Conservation (phyloP, 805 yeast genomes). For the Candida adriatica region DNA sequence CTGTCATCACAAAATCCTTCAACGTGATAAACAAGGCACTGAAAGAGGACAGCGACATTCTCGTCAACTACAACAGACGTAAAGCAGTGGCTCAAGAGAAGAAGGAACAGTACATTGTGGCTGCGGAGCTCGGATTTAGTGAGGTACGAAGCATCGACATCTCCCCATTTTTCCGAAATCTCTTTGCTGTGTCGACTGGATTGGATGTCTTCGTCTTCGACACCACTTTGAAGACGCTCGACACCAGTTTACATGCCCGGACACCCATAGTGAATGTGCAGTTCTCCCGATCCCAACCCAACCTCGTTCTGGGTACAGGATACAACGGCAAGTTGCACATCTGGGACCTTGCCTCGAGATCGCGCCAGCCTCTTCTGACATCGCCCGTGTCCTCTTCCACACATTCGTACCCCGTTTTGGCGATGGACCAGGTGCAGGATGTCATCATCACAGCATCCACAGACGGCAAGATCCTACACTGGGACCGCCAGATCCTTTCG, state of each 20-base stretch:
- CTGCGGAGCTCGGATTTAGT: conserved; percentile 5
- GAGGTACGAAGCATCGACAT: conserved; percentile 13
- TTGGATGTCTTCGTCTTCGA: conserved; percentile 16
- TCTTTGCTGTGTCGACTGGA: conserved; percentile 16
- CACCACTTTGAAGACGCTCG: conserved; percentile 22
- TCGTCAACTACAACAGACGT: conserved; percentile 12
- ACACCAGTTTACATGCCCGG: conserved; percentile 33
- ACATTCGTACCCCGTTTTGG: conserved; percentile 22
- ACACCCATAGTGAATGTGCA: conserved; percentile 33
- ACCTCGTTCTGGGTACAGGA: conserved; percentile 41
- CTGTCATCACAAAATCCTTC: conserved; percentile 19
- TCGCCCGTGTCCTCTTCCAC: conserved; percentile 11
- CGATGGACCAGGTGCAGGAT: conserved; percentile 16
- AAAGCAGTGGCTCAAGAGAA: conserved; percentile 15
- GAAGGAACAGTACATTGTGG: conserved; percentile 4
- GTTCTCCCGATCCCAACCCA: conserved; percentile 33
- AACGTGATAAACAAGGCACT: conserved; percentile 21
- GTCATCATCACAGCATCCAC: conserved; percentile 24
- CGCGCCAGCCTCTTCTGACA: conserved; percentile 13
- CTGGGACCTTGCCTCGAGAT: conserved; percentile 33
- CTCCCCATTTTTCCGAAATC: conserved; percentile 17
- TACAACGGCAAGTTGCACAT: conserved; percentile 42
- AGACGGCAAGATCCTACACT: conserved; percentile 26
- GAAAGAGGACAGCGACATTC: conserved; percentile 21
- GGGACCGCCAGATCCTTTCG: conserved; percentile 24